Conservation (phyloP, 2,329 filamentous ascomycete genomes). For the Paecilomyces formosus region DNA sequence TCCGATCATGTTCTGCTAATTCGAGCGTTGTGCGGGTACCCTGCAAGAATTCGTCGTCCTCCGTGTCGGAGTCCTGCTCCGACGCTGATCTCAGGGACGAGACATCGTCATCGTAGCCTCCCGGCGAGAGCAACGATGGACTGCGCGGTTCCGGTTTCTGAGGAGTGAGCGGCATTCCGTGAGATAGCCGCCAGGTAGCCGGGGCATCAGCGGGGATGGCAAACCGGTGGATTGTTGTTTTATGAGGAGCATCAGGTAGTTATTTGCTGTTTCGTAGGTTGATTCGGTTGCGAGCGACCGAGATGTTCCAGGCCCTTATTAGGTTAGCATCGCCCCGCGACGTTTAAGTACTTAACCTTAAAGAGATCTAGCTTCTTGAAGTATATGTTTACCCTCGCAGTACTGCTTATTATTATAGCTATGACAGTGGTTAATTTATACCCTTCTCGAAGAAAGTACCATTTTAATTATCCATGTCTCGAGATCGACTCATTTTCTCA, state of each 20-base stretch:
- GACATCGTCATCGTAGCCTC: constrained; percentile 62
- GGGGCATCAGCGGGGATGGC: neutral
- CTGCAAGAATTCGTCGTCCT: constrained; percentile 62
- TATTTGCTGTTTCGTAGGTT: neutral
- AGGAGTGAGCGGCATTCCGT: constrained; percentile 6
- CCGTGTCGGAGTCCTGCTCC: constrained; percentile 68
- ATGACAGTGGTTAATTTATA: too few species aligned
- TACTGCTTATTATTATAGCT: too few species aligned
- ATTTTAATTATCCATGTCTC: too few species aligned
- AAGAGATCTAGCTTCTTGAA: too few species aligned
- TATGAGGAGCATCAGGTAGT: neutral
- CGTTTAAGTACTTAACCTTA: neutral
- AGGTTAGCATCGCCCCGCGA: neutral
- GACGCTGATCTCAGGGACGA: constrained; percentile 54
- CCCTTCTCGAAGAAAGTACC: too few species aligned
- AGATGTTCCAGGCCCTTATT: neutral
- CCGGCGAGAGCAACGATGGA: constrained; percentile 53
- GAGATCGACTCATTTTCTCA: too few species aligned
- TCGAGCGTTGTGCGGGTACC: constrained; percentile 62
- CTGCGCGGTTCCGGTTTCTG: constrained; percentile 13
- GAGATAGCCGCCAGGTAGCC: neutral
- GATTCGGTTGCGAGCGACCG: neutral
- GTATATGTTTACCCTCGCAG: too few species aligned
- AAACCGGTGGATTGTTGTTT: neutral
- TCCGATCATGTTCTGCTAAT: constrained; percentile 60